Base-by-base conservation (phyloP, 2,329 filamentous ascomycete species). In the Penicillium rolfsii region DNA sequence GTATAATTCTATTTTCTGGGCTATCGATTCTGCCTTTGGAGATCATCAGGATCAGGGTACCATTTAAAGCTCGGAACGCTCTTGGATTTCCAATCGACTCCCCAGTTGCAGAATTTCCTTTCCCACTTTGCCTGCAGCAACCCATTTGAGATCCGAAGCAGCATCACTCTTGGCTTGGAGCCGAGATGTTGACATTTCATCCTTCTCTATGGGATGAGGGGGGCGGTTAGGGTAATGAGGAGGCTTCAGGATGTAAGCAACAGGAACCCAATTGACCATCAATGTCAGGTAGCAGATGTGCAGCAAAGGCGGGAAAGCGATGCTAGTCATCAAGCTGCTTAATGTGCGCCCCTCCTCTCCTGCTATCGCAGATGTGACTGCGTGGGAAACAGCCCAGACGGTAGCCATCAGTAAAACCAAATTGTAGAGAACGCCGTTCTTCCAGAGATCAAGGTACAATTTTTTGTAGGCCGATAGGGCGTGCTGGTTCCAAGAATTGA, bases 291-390 rank as follows among this genome's bases (percentile, higher is more conserved):
- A 60, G 35, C 52, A 64, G 6, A 70, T 56, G 12, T 71, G 64
- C 24, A 70, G 50, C 24, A 72, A 33, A 5, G 70, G 69, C 1
- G 70, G 70, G 64, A 66, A 72, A 3, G 63, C 66, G 26, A 67
- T 19, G 5, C 65, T 64, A 0, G 64, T 65, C 2, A 71, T 48
- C 9, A 67, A 19, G 14, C 45, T 24, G 3, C 30, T 38, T 8
- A 56, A 9, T 2, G 28, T 12, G 4, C 11, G 11, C 5, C 43
- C 35, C 16, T 57, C 26, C 3, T 16, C 2, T 1, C 9, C 35
- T 16, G 43, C 53, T 8, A 16, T 9, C 7, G 24, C 28, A 0
- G 24, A 28, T 35, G 52, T 28, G 3, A 56, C 8, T 0, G 65
- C 55, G 22, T 59, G 53, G 0, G 58, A 8, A 1, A 65, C 40